Conservation (phyloP, 2,329 filamentous ascomycete genomes). For the Orbilia ellipsospora region DNA sequence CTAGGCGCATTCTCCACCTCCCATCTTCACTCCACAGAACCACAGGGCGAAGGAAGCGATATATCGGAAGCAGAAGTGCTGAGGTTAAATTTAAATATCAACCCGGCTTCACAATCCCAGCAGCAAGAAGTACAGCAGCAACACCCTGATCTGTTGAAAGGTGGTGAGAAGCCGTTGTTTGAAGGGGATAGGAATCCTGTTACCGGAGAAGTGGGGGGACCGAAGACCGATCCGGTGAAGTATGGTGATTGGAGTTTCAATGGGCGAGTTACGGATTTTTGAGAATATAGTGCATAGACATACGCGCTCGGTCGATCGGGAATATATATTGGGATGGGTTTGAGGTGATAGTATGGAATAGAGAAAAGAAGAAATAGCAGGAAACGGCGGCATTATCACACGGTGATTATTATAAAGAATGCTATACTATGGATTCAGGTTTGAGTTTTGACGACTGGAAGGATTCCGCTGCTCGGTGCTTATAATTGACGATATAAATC, state of each 20-base stretch:
- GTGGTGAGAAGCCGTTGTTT: constrained; percentile 84
- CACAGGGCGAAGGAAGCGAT: constrained; percentile 42
- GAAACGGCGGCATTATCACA: too few species aligned
- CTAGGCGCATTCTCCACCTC: constrained; percentile 78
- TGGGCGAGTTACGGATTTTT: constrained; percentile 92
- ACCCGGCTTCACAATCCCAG: too few species aligned
- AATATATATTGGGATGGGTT: too few species aligned
- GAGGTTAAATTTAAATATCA: constrained; percentile 15
- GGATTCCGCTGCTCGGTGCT: too few species aligned
- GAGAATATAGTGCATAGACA: neutral
- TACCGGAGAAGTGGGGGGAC: constrained; percentile 94
- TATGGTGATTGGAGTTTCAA: constrained; percentile 90
- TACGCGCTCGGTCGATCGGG: too few species aligned
- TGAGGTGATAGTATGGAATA: too few species aligned
- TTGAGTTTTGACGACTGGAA: too few species aligned
- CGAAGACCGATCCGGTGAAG: constrained; percentile 93
- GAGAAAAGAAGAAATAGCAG: too few species aligned
- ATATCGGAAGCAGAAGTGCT: constrained; percentile 56
- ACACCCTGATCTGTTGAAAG: constrained; percentile 77
- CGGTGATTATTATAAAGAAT: too few species aligned
- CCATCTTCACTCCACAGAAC: constrained; percentile 51
- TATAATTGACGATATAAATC: too few species aligned
- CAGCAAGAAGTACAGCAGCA: constrained; percentile 63
- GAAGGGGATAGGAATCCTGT: constrained; percentile 90
- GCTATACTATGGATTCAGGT: too few species aligned